Evolutionary conservation across 179 eudicot genomes (phyloP).

Genomic region (Amaranthus tricolor): DNA sequence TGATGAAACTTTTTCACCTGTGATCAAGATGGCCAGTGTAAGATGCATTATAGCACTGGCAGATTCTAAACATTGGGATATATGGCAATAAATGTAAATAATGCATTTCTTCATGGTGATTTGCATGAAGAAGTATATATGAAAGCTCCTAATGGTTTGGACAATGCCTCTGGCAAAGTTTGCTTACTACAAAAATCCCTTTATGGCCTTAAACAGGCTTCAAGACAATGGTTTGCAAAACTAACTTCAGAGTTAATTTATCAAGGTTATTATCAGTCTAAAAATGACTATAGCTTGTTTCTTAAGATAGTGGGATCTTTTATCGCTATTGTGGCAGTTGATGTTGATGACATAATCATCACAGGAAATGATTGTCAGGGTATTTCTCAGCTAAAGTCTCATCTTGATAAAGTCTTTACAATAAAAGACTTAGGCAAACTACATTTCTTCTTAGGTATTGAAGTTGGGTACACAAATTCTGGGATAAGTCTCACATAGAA

Average conservation of each 20-base stretch:
- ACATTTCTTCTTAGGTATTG: not conserved
- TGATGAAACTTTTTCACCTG: too few relatives aligned
- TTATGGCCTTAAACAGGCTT: too few relatives aligned
- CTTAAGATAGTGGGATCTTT: not conserved
- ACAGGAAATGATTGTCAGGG: not conserved
- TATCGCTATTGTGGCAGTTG: not conserved
- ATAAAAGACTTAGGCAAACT: too few relatives aligned
- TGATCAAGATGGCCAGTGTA: too few relatives aligned
- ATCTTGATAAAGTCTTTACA: not conserved
- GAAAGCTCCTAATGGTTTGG: not conserved
- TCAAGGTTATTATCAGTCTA: not conserved
- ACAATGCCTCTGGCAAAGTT: not conserved
- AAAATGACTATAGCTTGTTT: not conserved
- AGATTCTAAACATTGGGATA: too few relatives aligned
- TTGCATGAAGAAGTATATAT: too few relatives aligned
- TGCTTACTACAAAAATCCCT: too few relatives aligned
- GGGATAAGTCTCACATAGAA: not conserved
- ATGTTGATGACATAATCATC: too few relatives aligned
- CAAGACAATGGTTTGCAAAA: not conserved
- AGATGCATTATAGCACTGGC: too few relatives aligned
- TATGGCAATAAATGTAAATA: too few relatives aligned
- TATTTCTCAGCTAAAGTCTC: not conserved
- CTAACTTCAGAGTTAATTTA: not conserved
- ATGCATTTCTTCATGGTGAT: too few relatives aligned
- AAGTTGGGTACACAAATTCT: not conserved